These are phyloP conservation scores for Microbotryum violaceum DNA, from an alignment of 1,284 basidiomycete genomes.

Conservation along the genomic window DNA sequence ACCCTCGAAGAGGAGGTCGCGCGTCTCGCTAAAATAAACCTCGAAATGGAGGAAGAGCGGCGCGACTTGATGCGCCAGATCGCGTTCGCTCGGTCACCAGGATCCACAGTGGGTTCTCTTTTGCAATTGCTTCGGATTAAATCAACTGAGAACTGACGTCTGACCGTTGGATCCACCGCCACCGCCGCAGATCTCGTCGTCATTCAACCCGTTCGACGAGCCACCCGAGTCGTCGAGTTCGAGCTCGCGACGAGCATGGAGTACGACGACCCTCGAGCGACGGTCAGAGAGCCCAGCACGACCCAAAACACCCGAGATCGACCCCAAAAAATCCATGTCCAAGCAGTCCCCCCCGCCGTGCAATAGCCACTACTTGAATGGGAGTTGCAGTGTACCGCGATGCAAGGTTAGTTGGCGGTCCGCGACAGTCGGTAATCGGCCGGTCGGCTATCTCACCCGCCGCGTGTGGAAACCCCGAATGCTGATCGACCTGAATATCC, in stretches of 20 bases:
- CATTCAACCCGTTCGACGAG: background rate
- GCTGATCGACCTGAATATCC: background rate
- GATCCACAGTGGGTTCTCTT: background rate
- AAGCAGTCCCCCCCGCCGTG: slow-evolving; percentile 14
- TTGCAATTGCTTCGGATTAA: background rate
- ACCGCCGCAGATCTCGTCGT: background rate
- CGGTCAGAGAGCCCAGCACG: background rate
- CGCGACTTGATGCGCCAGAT: too few species aligned
- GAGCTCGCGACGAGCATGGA: background rate
- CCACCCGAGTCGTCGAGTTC: background rate
- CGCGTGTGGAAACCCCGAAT: background rate
- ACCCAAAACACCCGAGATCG: background rate
- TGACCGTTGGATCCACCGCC: background rate
- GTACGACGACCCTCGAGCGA: background rate
- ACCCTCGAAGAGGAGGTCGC: slow-evolving; percentile 7
- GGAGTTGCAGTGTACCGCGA: slow-evolving; percentile 4
- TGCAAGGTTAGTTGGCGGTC: slow-evolving; percentile 5
- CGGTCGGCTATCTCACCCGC: background rate
- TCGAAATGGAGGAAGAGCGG: background rate
- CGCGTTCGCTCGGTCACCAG: background rate
- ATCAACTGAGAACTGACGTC: background rate
- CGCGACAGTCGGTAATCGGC: background rate
- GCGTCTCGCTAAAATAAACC: background rate
- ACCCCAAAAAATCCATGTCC: slow-evolving; percentile 10
- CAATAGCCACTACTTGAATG: slow-evolving; percentile 12